Percentiles rank a stretch among this genome's conserved stretches.
Conservation (phyloP, 495 filamentous ascomycete genomes). For the Thozetella sp. region DNA sequence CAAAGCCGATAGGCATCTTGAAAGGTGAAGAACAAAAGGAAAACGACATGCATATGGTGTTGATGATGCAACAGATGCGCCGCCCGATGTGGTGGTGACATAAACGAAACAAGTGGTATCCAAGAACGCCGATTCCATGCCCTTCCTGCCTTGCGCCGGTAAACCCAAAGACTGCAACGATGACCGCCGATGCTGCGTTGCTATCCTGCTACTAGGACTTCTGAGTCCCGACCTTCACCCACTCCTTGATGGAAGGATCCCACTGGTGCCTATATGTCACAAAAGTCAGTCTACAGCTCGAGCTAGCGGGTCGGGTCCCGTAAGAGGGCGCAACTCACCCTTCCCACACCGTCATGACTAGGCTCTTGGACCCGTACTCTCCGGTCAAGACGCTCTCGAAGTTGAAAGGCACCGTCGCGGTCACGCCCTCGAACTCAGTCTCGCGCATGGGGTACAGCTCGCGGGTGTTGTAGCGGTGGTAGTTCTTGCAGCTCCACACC, state of each 20-base stretch:
- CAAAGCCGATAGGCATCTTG: too few relatives aligned
- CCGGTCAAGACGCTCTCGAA: constrained; percentile 72
- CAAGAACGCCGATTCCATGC: neutral
- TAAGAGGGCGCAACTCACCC: constrained; percentile 45
- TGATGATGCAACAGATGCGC: too few relatives aligned
- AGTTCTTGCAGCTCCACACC: constrained; percentile 83
- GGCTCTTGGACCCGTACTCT: constrained; percentile 71
- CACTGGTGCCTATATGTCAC: constrained; percentile 41
- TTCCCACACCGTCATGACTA: constrained; percentile 65
- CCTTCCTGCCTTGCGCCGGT: too few relatives aligned
- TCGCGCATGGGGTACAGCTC: constrained; percentile 82
- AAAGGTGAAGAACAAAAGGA: neutral
- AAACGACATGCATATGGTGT: neutral
- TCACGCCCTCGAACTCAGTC: constrained; percentile 75
- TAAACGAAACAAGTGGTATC: too few relatives aligned
- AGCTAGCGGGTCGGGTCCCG: neutral
- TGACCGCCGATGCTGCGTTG: too few relatives aligned
- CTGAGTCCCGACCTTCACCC: constrained; percentile 50
- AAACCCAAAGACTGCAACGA: neutral
- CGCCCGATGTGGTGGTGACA: too few relatives aligned
- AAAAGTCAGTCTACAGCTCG: constrained; percentile 11
- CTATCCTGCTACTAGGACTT: too few relatives aligned
- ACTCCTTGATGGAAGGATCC: constrained; percentile 44
- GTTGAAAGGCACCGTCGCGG: constrained; percentile 74
- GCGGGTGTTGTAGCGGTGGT: constrained; percentile 67